Percentiles rank a stretch among this genome's conserved stretches.
Evolutionary conservation across 345 rosid species (phyloP).

Genomic region (Kandelia obovata): DNA sequence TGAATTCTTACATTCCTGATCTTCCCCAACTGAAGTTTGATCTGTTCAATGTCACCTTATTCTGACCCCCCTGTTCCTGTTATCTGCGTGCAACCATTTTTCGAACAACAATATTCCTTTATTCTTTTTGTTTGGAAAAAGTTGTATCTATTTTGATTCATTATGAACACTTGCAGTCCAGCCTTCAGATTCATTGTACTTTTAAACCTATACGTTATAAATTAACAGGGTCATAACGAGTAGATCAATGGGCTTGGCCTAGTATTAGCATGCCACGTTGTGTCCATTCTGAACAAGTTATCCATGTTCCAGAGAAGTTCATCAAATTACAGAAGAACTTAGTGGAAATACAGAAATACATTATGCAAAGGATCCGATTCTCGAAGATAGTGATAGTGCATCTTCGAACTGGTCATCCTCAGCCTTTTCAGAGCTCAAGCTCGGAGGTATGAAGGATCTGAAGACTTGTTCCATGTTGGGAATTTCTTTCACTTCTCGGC

Average conservation of each 20-base stretch:
- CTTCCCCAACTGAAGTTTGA: constrained; percentile 32
- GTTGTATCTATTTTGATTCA: too few species aligned
- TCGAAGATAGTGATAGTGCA: constrained; percentile 55
- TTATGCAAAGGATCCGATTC: constrained; percentile 35
- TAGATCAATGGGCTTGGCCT: too few species aligned
- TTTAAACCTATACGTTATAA: too few species aligned
- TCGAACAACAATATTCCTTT: too few species aligned
- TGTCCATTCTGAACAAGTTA: too few species aligned
- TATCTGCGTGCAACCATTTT: too few species aligned
- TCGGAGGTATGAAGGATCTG: constrained; percentile 52
- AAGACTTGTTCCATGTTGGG: constrained; percentile 57
- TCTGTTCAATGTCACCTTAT: constrained; percentile 31
- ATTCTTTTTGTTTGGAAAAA: too few species aligned
- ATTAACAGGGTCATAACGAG: too few species aligned
- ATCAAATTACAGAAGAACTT: not conserved
- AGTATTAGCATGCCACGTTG: too few species aligned
- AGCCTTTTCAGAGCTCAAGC: constrained; percentile 63
- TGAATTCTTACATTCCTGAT: constrained; percentile 32
- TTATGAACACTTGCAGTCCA: too few species aligned
- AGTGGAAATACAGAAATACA: constrained; percentile 3
- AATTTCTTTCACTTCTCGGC: constrained; percentile 54
- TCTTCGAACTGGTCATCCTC: constrained; percentile 62
- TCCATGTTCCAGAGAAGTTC: too few species aligned
- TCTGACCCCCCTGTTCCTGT: constrained; percentile 6
- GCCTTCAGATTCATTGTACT: too few species aligned